Conservation (phyloP, 805 yeast genomes). For the Yarrowia hollandica region DNA sequence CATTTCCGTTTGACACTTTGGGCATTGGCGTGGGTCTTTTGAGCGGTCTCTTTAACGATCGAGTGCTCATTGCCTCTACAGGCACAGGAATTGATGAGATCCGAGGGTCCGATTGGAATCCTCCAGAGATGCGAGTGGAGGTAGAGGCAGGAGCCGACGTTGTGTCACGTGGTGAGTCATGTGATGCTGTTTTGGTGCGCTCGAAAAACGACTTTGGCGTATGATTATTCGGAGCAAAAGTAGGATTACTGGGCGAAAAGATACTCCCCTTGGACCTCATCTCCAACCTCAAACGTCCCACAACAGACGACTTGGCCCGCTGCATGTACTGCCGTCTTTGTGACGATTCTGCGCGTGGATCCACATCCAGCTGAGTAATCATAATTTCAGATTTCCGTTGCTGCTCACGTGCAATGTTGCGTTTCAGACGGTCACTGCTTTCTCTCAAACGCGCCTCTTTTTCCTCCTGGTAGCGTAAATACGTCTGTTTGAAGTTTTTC, state of each 20-base stretch:
- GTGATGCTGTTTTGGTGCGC: not conserved
- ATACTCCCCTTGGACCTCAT: constrained; percentile 16
- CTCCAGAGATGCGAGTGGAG: not conserved
- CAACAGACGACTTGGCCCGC: not conserved
- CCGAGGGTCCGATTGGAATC: not conserved
- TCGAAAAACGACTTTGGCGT: not conserved
- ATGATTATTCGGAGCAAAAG: not conserved
- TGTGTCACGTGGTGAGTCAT: not conserved
- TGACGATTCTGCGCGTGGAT: not conserved
- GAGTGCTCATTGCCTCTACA: not conserved
- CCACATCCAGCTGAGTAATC: constrained; percentile 22
- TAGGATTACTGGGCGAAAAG: constrained; percentile 13
- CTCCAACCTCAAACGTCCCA: constrained; percentile 8
- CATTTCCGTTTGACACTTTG: not conserved
- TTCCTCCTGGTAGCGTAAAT: constrained; percentile 40
- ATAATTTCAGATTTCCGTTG: constrained; percentile 25
- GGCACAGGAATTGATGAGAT: constrained; percentile 4
- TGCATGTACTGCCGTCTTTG: not conserved
- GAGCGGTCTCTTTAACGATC: not conserved
- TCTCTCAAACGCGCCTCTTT: constrained; percentile 45
- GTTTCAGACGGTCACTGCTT: constrained; percentile 31
- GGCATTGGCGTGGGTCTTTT: constrained; percentile 25
- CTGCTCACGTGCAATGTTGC: constrained; percentile 16
- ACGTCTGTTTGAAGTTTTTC: constrained; percentile 37
- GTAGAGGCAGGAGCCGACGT: no score